These are phyloP conservation scores for Trichoderma sp. DNA, from an alignment of 2,329 filamentous ascomycete genomes.

Conservation along the genomic window DNA sequence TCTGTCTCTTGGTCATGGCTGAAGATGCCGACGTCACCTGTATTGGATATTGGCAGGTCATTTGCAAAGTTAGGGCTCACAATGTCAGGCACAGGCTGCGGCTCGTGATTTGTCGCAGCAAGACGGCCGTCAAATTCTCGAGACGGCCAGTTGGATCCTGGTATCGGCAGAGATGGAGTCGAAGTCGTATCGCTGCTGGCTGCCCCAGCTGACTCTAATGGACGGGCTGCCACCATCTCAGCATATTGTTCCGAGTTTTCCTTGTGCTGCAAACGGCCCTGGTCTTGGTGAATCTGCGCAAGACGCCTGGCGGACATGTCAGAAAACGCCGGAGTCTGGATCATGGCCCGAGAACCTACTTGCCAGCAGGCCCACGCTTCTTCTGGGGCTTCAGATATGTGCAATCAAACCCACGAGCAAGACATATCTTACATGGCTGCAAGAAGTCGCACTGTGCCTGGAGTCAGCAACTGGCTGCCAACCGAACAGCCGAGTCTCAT, in stretches of 20 bases:
- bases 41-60: not conserved
- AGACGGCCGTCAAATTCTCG: not conserved
- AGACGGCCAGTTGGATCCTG: not conserved
- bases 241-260: not conserved
- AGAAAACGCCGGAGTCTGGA: not conserved
- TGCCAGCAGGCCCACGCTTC: not conserved
- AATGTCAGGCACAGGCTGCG: not conserved
- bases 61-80: not conserved
- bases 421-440: not conserved
- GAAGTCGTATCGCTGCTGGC: not conserved
- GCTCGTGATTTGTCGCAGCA: not conserved
- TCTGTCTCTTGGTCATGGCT: not conserved
- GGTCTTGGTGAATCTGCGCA: not conserved
- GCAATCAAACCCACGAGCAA: not conserved
- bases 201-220: not conserved
- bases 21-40: not conserved
- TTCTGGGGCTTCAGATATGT: not conserved
- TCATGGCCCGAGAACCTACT: not conserved
- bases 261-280: not conserved
- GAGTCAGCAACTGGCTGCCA: not conserved
- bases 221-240: not conserved
- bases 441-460: not conserved
- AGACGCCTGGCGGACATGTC: not conserved
- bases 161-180: not conserved
- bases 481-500: too few relatives aligned